Evolutionary conservation across 371 early-diverging fungal species (phyloP).

Genomic region (Mortierella sp.): DNA sequence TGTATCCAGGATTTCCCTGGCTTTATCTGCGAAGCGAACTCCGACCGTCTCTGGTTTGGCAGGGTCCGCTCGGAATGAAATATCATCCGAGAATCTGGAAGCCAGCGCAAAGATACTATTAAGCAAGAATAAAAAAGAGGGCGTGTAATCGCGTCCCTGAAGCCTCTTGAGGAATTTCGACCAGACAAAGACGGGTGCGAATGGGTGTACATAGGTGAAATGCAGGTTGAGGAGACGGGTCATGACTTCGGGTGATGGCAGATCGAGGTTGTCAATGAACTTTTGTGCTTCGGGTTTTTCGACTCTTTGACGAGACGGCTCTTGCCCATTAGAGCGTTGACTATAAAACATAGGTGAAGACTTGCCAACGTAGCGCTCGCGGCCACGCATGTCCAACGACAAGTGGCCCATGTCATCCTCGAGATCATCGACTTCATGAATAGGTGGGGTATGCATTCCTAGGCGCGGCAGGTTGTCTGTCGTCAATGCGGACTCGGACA

Average conservation of each 20-base stretch:
- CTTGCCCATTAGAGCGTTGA: slow-evolving; percentile 10
- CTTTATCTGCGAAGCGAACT: slow-evolving; percentile 36
- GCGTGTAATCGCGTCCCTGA: slow-evolving; percentile 51
- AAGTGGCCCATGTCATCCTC: slow-evolving; percentile 49
- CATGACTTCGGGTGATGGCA: slow-evolving; percentile 49
- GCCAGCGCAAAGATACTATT: slow-evolving; percentile 65
- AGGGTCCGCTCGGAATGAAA: slow-evolving; percentile 47
- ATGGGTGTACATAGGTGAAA: slow-evolving; percentile 67
- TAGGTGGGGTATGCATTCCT: slow-evolving; percentile 23
- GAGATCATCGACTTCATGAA: slow-evolving; percentile 32
- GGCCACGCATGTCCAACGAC: slow-evolving; percentile 31
- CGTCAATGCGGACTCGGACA: slow-evolving; percentile 6
- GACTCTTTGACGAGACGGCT: not conserved
- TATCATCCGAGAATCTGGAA: slow-evolving; percentile 58
- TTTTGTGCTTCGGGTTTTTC: slow-evolving; percentile 20
- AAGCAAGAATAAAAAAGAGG: slow-evolving; percentile 58
- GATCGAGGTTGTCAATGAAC: slow-evolving; percentile 37
- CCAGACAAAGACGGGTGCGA: slow-evolving; percentile 68
- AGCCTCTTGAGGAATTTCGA: slow-evolving; percentile 62
- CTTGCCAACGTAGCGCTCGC: slow-evolving; percentile 51
- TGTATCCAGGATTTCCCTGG: slow-evolving; percentile 50
- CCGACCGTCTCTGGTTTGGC: slow-evolving; percentile 53
- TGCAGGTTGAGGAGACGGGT: slow-evolving; percentile 56
- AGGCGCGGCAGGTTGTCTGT: slow-evolving; percentile 11
- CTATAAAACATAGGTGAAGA: slow-evolving; percentile 49